Conservation (phyloP, 768 basidiomycete genomes). For the Rhodotorula kratochvilovae region DNA sequence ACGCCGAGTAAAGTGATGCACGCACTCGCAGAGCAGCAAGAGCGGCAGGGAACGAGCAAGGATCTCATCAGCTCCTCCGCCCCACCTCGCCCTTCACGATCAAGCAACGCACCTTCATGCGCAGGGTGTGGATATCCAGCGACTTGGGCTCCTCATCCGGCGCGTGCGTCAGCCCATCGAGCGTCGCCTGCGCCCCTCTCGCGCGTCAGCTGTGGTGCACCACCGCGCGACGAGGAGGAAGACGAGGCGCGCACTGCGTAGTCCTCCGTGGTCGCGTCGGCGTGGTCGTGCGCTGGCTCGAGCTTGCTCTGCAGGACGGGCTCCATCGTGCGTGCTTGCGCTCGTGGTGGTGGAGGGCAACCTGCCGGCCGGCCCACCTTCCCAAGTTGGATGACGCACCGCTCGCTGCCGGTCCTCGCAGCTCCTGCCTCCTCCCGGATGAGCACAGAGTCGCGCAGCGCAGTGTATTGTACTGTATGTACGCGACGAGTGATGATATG, state of each 20-base stretch:
- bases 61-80: neutral
- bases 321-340: neutral
- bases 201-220: neutral
- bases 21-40: neutral
- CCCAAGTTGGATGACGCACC: too few species aligned
- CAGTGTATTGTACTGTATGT: too few species aligned
- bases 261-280: neutral
- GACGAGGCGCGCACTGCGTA: constrained; percentile 4
- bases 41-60: neutral
- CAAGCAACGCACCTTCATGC: neutral
- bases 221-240: neutral
- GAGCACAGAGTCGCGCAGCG: too few species aligned
- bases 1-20: too few species aligned
- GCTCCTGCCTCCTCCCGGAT: too few species aligned
- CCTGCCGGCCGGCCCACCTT: too few species aligned
- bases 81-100: neutral
- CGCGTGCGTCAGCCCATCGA: constrained; percentile 23
- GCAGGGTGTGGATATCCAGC: constrained; percentile 19
- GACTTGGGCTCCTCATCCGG: constrained; percentile 1
- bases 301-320: neutral
- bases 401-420: too few species aligned
- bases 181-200: neutral
- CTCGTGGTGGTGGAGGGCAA: too few species aligned
- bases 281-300: constrained; percentile 3
- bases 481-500: too few species aligned